Percentiles rank a stretch among this genome's conserved stretches.
These are phyloP conservation scores for Leishmania guyanensis DNA, from an alignment of 208 protist genomes.

Conservation along the genomic window DNA sequence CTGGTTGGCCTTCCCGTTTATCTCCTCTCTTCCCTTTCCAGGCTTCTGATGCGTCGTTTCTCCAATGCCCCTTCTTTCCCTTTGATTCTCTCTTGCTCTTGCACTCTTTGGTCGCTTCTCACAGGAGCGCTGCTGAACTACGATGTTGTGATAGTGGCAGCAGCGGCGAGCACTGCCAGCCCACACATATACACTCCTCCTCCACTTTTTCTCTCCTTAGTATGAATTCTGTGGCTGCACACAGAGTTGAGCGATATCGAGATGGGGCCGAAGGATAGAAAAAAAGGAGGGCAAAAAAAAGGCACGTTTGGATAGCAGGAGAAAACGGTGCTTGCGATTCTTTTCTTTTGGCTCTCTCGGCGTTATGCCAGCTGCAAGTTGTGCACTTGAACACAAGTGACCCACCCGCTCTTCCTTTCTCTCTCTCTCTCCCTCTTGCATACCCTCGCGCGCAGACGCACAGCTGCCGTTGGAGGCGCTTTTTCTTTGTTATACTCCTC, in stretches of 20 bases:
- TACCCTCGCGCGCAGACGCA: not conserved
- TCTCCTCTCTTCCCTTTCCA: not conserved
- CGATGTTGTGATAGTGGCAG: not conserved
- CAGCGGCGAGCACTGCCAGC: not conserved
- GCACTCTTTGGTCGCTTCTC: not conserved
- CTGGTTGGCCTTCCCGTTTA: not conserved
- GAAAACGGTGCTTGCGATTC: constrained; percentile 1
- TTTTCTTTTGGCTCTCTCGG: not conserved
- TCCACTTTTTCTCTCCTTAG: not conserved
- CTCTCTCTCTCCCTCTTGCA: not conserved
- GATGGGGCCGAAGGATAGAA: not conserved
- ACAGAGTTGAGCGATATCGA: not conserved
- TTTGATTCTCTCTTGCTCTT: not conserved
- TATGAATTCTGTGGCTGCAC: not conserved
- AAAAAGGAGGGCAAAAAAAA: not conserved
- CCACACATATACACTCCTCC: not conserved
- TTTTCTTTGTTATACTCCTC: not conserved
- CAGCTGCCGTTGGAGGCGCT: not conserved
- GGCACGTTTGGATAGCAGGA: not conserved
- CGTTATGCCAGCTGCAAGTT: not conserved
- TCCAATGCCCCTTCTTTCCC: not conserved
- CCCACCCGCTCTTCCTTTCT: not conserved
- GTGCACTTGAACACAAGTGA: not conserved
- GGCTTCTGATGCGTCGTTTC: not conserved
- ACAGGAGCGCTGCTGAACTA: not conserved